Conservation (phyloP, 2,329 filamentous ascomycete species). For the Xylaria digitata region DNA sequence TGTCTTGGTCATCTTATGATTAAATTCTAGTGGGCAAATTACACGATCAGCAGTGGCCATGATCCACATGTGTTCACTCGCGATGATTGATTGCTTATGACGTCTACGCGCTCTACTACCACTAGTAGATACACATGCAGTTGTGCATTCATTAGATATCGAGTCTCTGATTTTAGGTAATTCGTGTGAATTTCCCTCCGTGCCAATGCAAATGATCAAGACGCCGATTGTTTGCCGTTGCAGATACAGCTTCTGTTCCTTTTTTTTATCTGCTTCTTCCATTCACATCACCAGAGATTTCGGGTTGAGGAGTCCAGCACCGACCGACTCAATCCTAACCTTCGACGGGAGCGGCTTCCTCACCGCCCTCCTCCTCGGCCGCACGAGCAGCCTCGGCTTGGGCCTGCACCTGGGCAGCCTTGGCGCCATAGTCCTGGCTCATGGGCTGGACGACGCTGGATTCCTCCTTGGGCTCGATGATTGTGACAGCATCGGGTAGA, state of each 20-base stretch:
- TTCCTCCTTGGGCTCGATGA: slow-evolving; percentile 99
- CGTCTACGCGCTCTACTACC: slow-evolving; percentile 34
- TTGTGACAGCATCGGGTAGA: slow-evolving; percentile 97
- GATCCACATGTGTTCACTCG: slow-evolving; percentile 22
- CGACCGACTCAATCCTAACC: slow-evolving; percentile 56
- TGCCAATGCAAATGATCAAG: slow-evolving; percentile 44
- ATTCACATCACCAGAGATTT: slow-evolving; percentile 32
- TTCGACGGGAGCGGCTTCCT: slow-evolving; percentile 63
- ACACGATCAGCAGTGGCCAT: background rate
- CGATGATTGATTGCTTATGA: slow-evolving; percentile 40
- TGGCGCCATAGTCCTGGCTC: slow-evolving; percentile 98
- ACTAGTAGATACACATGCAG: slow-evolving; percentile 34
- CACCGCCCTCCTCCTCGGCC: slow-evolving; percentile 64
- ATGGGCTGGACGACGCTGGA: slow-evolving; percentile 92
- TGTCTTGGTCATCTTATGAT: background rate
- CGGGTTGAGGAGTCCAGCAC: slow-evolving; percentile 50
- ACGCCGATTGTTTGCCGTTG: slow-evolving; percentile 46
- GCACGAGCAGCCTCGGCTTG: slow-evolving; percentile 70
- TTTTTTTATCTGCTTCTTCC: slow-evolving; percentile 33
- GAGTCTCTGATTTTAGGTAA: slow-evolving; percentile 36
- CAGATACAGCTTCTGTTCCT: slow-evolving; percentile 35
- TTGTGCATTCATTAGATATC: slow-evolving; percentile 41
- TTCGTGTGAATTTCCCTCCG: slow-evolving; percentile 41
- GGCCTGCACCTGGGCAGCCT: slow-evolving; percentile 75
- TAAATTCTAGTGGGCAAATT: background rate